These are phyloP conservation scores for Plasmodium coatneyi DNA, from an alignment of 169 alveolate genomes.

Conservation along the genomic window DNA sequence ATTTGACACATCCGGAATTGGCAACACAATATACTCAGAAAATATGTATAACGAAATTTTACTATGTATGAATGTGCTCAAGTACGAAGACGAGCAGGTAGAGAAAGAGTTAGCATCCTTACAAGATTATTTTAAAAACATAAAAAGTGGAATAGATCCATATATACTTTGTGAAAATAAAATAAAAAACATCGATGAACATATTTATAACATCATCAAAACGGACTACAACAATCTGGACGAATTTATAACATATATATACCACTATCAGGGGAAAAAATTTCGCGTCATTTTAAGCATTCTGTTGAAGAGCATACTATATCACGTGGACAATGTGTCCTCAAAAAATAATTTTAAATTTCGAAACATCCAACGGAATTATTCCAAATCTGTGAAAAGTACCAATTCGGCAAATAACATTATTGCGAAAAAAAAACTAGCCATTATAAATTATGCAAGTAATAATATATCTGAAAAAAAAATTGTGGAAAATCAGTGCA, in stretches of 20 bases:
- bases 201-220: constrained; percentile 62
- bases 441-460: not conserved
- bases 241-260: constrained; percentile 67
- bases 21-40: constrained; percentile 3
- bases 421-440: not conserved
- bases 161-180: constrained; percentile 54
- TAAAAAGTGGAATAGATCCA: constrained; percentile 46
- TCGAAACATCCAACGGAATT: constrained; percentile 26
- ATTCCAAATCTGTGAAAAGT: constrained; percentile 1
- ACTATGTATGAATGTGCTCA: constrained; percentile 50
- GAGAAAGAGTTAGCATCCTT: constrained; percentile 24
- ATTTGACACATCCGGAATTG: not conserved
- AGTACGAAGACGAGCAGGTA: constrained; percentile 41
- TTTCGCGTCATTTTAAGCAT: constrained; percentile 62
- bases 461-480: constrained; percentile 31
- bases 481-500: constrained; percentile 39
- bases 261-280: constrained; percentile 52
- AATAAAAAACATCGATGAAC: constrained; percentile 64
- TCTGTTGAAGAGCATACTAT: constrained; percentile 36
- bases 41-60: constrained; percentile 23
- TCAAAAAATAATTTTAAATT: constrained; percentile 27
- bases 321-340: constrained; percentile 27
- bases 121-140: constrained; percentile 31
- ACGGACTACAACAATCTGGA: constrained; percentile 66
- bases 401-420: not conserved